These are phyloP conservation scores for Rachicladosporium sp. DNA, from an alignment of 2,329 filamentous ascomycete species.

Conservation along the genomic window DNA sequence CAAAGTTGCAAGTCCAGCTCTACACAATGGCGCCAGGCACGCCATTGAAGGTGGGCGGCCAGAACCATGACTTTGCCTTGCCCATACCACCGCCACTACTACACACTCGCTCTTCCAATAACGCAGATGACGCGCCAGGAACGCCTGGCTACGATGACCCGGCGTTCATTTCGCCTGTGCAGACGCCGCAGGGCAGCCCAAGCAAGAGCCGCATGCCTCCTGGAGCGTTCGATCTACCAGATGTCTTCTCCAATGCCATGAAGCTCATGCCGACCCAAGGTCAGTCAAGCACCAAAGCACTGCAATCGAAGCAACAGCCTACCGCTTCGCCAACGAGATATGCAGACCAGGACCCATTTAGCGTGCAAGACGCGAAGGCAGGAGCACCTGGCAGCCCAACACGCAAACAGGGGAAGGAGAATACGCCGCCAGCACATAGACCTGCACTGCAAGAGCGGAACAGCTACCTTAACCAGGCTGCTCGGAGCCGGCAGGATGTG, in stretches of 20 bases:
- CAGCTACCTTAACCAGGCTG: slow-evolving; percentile 58
- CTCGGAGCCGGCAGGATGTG: slow-evolving; percentile 69
- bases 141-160: slow-evolving; percentile 47
- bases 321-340: slow-evolving; percentile 46
- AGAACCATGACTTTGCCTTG: slow-evolving; percentile 14
- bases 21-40: too few relatives aligned
- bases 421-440: slow-evolving; percentile 61
- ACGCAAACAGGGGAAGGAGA: slow-evolving; percentile 70
- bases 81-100: slow-evolving; percentile 38
- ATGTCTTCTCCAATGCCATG: slow-evolving; percentile 57
- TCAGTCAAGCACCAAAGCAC: slow-evolving; percentile 48
- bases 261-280: slow-evolving; percentile 52
- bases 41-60: too few relatives aligned
- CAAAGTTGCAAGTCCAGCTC: too few relatives aligned
- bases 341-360: slow-evolving; percentile 29
- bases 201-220: slow-evolving; percentile 69
- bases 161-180: slow-evolving; percentile 59
- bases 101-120: slow-evolving; percentile 37
- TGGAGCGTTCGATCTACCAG: slow-evolving; percentile 62
- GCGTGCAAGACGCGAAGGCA: slow-evolving; percentile 34
- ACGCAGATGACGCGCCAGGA: slow-evolving; percentile 13
- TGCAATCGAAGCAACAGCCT: slow-evolving; percentile 27
- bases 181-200: slow-evolving; percentile 68
- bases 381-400: slow-evolving; percentile 46
- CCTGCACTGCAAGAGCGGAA: slow-evolving; percentile 22